Evolutionary conservation across 768 basidiomycete species (phyloP), one percentile per base, ranked within the genome.

Genomic region (Candolleomyces efflorescens): DNA sequence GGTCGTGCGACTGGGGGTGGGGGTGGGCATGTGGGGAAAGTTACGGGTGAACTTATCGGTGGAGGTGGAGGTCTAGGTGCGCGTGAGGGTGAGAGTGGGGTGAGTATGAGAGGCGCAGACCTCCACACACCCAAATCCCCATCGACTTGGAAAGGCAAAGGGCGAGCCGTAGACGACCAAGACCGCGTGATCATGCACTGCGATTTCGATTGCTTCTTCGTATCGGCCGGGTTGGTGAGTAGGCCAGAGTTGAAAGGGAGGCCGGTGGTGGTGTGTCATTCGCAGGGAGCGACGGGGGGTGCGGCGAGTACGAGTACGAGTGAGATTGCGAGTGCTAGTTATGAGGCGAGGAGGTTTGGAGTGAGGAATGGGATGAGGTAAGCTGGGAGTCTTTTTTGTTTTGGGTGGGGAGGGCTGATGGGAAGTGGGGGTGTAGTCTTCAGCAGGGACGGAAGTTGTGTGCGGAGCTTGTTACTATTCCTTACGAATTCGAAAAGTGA

Each of bases 201-300:
- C 63, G 92, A 94, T 69, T 98, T 98, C 62, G 97, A 99, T 66
- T 93, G 88, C 61, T 98, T 98, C 78, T 99, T 99, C 67, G 95
- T 98, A 11, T 87, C 91, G 1, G 96, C 88, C n/a, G 92, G 94
- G 0, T 72, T 95, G 52, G 77, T 91, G 2, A 84, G 79, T 57
- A 78, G 94, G 1, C 92, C 93, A 0, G 82, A 96, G 59, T 71
- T 97, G 46, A 83, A 83, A 54, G 94, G 94, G 1, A 92, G 90
- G 68, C 92, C 97, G 0, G 86, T 89, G 9, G 94, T 96, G 0
- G 97, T 99, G 0, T 99, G 97, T 66, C 97, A 99, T 71, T 93
- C 94, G 7, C 92, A 93, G 65, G 87, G 87, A 0, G 73, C 85
- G 86, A 61, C 90, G 87, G 3, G 89, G 89, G 6, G 73, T 70